Evolutionary conservation across 495 filamentous ascomycete species (phyloP).

Genomic region (Xylaria telfairii): DNA sequence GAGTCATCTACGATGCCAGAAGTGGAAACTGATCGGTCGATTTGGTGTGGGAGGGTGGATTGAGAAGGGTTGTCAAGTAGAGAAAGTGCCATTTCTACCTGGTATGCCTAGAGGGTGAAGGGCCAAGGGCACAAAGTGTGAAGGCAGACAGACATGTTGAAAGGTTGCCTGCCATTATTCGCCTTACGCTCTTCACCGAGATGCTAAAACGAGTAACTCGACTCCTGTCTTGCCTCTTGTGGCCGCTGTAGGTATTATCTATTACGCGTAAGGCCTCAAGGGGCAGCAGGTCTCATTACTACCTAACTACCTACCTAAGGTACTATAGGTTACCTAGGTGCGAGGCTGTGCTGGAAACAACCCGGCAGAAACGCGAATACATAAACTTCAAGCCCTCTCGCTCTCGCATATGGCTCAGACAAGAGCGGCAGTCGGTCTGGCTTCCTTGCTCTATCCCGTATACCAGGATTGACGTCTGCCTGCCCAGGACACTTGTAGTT

Average conservation of each 20-base stretch:
- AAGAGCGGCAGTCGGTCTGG: background rate
- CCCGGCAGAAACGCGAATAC: background rate
- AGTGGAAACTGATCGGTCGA: slow-evolving; percentile 22
- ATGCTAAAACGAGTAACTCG: slow-evolving; percentile 27
- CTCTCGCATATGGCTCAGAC: background rate
- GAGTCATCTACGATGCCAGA: slow-evolving; percentile 24
- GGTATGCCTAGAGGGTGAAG: background rate
- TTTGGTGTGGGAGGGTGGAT: slow-evolving; percentile 25
- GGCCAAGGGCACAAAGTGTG: background rate
- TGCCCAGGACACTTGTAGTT: background rate
- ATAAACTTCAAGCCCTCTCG: background rate
- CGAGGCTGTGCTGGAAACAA: slow-evolving; percentile 6
- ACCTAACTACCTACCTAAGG: background rate
- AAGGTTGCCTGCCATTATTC: background rate
- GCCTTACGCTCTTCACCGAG: slow-evolving; percentile 25
- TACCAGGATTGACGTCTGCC: background rate
- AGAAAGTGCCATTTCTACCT: slow-evolving; percentile 1
- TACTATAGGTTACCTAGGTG: too few species aligned
- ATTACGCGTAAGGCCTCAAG: slow-evolving; percentile 11
- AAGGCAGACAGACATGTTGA: slow-evolving; percentile 1
- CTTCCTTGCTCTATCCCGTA: background rate
- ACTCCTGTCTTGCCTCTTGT: background rate
- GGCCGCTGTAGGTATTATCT: background rate
- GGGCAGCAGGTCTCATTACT: background rate
- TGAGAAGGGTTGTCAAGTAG: slow-evolving; percentile 11